Evolutionary conservation across 345 rosid genomes (phyloP).

Genomic region (Aquilaria yunnanensis): DNA sequence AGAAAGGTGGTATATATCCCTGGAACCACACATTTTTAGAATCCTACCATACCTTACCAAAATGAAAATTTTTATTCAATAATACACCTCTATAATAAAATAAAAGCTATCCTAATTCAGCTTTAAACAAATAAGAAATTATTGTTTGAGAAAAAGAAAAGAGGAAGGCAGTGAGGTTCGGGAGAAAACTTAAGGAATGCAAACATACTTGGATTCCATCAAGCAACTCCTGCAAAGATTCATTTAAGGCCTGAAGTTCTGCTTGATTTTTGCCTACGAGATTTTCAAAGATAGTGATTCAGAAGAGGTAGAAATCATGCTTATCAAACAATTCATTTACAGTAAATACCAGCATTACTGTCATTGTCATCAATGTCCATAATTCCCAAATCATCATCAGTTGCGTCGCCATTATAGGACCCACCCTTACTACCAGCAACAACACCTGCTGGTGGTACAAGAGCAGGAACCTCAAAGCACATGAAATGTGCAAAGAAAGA

Average conservation of each 20-base stretch:
- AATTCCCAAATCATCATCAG: conserved; percentile 91
- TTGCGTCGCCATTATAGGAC: conserved; percentile 41
- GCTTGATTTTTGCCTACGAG: conserved; percentile 61
- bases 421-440: conserved; percentile 55
- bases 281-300: conserved; percentile 8
- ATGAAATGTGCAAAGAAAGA: conserved; percentile 98
- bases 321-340: conserved; percentile 9
- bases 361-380: conserved; percentile 90
- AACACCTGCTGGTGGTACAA: conserved; percentile 76
- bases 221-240: conserved; percentile 93
- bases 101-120: background rate
- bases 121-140: background rate
- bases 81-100: no score
- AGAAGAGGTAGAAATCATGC: conserved; percentile 10
- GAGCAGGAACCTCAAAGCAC: conserved; percentile 99
- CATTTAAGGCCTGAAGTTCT: conserved; percentile 76
- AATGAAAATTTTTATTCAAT: no score
- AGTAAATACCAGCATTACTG: conserved; percentile 54
- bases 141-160: background rate
- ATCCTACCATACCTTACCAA: no score
- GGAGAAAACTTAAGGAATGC: background rate
- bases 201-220: conserved; percentile 84
- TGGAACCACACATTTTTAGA: no score
- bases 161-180: background rate
- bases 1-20: no score